Percentiles rank a stretch among this genome's conserved stretches.
These are phyloP conservation scores for Dictyostelium firmibasis DNA, from an alignment of 78 protist species.

Conservation along the genomic window DNA sequence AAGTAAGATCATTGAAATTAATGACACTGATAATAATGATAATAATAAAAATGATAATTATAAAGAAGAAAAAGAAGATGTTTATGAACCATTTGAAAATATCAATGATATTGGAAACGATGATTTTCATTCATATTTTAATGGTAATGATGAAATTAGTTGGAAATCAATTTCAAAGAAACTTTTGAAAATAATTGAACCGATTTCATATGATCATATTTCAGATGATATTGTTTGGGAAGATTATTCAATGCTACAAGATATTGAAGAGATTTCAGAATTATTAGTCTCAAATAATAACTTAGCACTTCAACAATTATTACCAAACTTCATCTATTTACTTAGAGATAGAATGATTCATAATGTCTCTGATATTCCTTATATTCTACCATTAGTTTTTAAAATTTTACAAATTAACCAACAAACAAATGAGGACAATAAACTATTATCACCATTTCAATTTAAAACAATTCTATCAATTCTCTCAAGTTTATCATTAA, in stretches of 20 bases:
- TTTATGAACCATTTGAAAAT: slow-evolving; percentile 5
- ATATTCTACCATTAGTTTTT: slow-evolving; percentile 24
- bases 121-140: neutral
- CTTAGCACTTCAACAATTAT: neutral
- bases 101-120: neutral
- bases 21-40: neutral
- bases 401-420: slow-evolving; percentile 1
- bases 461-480: slow-evolving; percentile 27
- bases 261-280: slow-evolving; percentile 5
- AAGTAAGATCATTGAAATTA: neutral
- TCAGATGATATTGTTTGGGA: slow-evolving; percentile 59
- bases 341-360: slow-evolving; percentile 46
- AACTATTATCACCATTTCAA: slow-evolving; percentile 35
- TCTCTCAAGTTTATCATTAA: slow-evolving; percentile 10
- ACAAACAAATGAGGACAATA: neutral
- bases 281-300: neutral
- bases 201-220: slow-evolving; percentile 37
- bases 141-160: neutral
- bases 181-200: neutral
- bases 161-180: neutral
- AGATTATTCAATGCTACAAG: slow-evolving; percentile 50
- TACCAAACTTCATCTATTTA: slow-evolving; percentile 44
- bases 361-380: slow-evolving; percentile 29
- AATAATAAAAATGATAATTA: no score
- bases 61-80: neutral